Conservation (phyloP, 73 alveolate genomes). For the Tetrahymena borealis region DNA sequence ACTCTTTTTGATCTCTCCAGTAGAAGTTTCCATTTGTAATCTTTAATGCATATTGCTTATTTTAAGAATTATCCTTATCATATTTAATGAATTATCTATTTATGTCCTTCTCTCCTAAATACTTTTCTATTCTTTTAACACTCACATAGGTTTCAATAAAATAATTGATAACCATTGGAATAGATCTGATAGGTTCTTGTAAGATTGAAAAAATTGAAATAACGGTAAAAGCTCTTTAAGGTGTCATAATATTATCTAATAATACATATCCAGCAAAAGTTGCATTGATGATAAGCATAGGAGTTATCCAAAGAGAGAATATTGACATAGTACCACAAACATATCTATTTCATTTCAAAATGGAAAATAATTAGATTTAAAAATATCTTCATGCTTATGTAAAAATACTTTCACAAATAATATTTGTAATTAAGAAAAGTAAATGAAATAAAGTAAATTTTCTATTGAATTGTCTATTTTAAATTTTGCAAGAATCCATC, state of each 20-base stretch:
- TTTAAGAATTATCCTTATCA: neutral
- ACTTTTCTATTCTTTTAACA: slow-evolving; percentile 47
- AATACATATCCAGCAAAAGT: slow-evolving; percentile 52
- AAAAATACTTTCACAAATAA: no score
- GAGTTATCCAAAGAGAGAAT: slow-evolving; percentile 56
- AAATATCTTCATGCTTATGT: no score
- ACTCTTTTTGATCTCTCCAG: neutral
- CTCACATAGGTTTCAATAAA: slow-evolving; percentile 60
- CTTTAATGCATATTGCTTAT: neutral
- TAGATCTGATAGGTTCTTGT: slow-evolving; percentile 61
- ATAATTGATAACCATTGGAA: slow-evolving; percentile 69
- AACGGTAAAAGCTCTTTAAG: slow-evolving; percentile 55
- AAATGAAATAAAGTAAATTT: no score
- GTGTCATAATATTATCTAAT: slow-evolving; percentile 63
- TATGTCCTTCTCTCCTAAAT: neutral
- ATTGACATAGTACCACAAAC: slow-evolving; percentile 32
- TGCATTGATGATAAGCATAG: slow-evolving; percentile 43
- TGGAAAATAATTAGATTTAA: no score
- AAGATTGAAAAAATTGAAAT: slow-evolving; percentile 57
- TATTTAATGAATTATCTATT: neutral
- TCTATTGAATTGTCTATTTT: no score
- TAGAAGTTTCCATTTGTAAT: neutral
- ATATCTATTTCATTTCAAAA: neutral
- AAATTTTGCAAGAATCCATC: no score
- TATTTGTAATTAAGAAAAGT: no score